Evolutionary conservation across 176 grass and related monocot genomes (phyloP).

Genomic region (Oryza rufipogon): DNA sequence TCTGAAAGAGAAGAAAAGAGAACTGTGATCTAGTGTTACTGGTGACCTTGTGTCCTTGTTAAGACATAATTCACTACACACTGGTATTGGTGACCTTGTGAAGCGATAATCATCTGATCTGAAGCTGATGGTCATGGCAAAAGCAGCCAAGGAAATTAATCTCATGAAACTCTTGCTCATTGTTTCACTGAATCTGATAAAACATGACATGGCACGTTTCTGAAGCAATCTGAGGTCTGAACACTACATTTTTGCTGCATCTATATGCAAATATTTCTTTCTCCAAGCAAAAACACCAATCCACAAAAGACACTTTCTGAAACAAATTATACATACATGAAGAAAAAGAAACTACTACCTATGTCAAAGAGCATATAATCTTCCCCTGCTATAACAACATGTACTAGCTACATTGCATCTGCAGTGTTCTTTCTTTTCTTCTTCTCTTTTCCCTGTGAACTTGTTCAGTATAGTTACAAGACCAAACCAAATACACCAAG

Average conservation of each 20-base stretch:
- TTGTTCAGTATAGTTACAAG: conserved; percentile 30
- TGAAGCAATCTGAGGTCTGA: no score
- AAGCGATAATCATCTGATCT: no score
- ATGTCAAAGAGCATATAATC: background rate
- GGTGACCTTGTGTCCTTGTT: background rate
- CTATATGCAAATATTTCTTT: background rate
- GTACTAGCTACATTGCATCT: conserved; percentile 18
- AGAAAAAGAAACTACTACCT: background rate
- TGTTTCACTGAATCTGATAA: no score
- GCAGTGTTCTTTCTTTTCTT: background rate
- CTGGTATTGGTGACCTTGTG: no score
- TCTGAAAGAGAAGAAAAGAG: background rate
- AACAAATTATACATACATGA: background rate
- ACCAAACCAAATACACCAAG: conserved; percentile 22
- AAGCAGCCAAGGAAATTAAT: no score
- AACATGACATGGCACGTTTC: no score
- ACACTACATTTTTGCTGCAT: background rate
- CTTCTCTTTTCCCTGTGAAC: background rate
- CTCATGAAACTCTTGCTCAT: no score
- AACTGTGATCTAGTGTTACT: no score
- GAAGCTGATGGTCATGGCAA: no score
- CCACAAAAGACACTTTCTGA: background rate
- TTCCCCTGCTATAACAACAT: conserved; percentile 33
- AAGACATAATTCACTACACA: background rate
- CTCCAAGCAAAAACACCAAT: background rate